Conservation (phyloP, 192 early-diverging fungal species). For the Backusella mclennaniae region DNA sequence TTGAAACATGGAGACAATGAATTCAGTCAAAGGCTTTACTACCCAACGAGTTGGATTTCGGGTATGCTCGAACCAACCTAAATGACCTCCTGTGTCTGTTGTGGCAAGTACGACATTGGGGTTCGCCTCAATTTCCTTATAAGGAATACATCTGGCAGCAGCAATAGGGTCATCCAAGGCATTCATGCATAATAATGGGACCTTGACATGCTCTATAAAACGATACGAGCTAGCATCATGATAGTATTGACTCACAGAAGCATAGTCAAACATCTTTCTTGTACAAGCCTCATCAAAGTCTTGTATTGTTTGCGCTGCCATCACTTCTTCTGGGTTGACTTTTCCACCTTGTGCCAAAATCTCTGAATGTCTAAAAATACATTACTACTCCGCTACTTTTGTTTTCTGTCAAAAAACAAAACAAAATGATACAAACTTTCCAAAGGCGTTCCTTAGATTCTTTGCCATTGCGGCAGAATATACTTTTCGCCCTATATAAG, state of each 20-base stretch:
- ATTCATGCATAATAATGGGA: slow-evolving; percentile 82
- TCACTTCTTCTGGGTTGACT: slow-evolving; percentile 53
- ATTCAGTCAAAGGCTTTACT: slow-evolving; percentile 66
- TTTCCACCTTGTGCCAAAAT: slow-evolving; percentile 42
- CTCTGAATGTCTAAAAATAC: slow-evolving; percentile 33
- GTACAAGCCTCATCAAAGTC: slow-evolving; percentile 87
- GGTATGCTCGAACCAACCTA: slow-evolving; percentile 80
- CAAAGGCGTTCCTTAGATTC: slow-evolving; percentile 43
- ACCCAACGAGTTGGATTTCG: slow-evolving; percentile 56
- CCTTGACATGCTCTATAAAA: slow-evolving; percentile 57
- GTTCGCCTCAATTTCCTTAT: slow-evolving; percentile 68
- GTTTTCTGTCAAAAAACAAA: not conserved
- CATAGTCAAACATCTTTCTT: slow-evolving; percentile 68
- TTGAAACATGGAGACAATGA: slow-evolving; percentile 50
- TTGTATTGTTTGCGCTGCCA: slow-evolving; percentile 57
- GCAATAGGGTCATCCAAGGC: slow-evolving; percentile 91
- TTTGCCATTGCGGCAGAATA: slow-evolving; percentile 50
- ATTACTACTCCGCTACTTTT: not conserved
- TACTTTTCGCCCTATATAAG: slow-evolving; percentile 36
- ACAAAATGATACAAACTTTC: slow-evolving; percentile 24
- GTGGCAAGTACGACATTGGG: slow-evolving; percentile 78
- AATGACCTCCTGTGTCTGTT: slow-evolving; percentile 79
- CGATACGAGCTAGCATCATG: slow-evolving; percentile 57
- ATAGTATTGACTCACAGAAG: slow-evolving; percentile 81
- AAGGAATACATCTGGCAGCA: slow-evolving; percentile 61